Percentiles rank a stretch among this genome's conserved stretches.
phyloP scores from a whole-genome alignment of 2,329 filamentous ascomycete species.

The Alternaria viburni region DNA sequence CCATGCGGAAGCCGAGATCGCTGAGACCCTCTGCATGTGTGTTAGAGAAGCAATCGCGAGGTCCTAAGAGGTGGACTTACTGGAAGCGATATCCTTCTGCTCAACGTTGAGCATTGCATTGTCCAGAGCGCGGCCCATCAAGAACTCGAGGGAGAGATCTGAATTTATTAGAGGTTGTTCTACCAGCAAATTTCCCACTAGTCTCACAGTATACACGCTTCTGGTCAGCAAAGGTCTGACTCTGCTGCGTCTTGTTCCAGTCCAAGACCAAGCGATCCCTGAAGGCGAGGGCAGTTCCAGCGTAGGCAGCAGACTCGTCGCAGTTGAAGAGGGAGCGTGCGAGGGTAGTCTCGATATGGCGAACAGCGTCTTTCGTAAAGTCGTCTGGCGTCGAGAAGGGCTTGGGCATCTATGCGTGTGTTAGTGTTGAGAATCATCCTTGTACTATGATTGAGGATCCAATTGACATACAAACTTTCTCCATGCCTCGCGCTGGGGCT shows the following conservation, averaged over 20 bases:
- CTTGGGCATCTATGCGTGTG: slow-evolving; percentile 59
- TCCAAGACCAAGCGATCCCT: slow-evolving; percentile 90
- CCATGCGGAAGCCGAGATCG: slow-evolving; percentile 94
- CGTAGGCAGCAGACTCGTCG: slow-evolving; percentile 90
- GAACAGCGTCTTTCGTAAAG: slow-evolving; percentile 83
- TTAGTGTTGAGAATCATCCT: slow-evolving; percentile 15
- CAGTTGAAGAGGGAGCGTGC: slow-evolving; percentile 98
- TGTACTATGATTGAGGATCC: neutral
- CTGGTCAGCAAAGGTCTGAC: slow-evolving; percentile 85
- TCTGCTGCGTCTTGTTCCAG: slow-evolving; percentile 98
- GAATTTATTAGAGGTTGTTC: slow-evolving; percentile 18
- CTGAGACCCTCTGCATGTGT: slow-evolving; percentile 72
- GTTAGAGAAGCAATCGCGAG: slow-evolving; percentile 17
- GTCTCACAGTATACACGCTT: slow-evolving; percentile 87
- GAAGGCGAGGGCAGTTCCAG: slow-evolving; percentile 88
- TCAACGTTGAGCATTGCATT: slow-evolving; percentile 98
- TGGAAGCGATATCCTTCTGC: slow-evolving; percentile 80
- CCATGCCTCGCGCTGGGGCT: slow-evolving; percentile 82
- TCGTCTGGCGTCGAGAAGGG: slow-evolving; percentile 81
- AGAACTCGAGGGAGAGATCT: slow-evolving; percentile 93
- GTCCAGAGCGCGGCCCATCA: slow-evolving; percentile 95
- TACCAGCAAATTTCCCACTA: neutral
- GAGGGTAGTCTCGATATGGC: slow-evolving; percentile 94
- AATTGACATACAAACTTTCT: slow-evolving; percentile 61
- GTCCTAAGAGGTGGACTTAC: slow-evolving; percentile 56